phyloP scores from a whole-genome alignment of 1,139 yeast genomes.

The Hemisphaericaspora xylofermentans region DNA sequence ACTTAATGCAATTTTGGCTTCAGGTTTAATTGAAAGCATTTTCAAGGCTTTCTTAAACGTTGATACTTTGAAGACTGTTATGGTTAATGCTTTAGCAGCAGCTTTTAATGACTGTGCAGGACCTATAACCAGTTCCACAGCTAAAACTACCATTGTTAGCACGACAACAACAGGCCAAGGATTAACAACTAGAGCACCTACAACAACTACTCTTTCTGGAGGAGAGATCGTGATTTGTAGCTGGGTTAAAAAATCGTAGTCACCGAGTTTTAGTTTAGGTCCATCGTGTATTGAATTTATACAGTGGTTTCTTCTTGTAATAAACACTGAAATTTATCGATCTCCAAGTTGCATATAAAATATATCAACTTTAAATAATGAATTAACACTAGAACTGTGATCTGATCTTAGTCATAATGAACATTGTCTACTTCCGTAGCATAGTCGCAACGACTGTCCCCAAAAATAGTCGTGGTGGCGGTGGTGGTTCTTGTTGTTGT shows the following conservation, averaged over 20 bases:
- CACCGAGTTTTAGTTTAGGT: no score
- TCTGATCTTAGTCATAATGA: no score
- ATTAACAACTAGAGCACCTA: constrained; percentile 2
- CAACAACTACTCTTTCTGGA: not conserved
- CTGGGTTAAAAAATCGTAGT: not conserved
- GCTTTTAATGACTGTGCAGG: constrained; percentile 41
- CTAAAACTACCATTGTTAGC: constrained; percentile 8
- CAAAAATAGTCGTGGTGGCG: no score
- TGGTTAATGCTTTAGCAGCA: constrained; percentile 48
- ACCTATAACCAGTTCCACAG: constrained; percentile 17
- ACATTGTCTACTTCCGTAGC: no score
- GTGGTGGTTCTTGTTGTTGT: no score
- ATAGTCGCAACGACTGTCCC: no score
- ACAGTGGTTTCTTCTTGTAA: no score
- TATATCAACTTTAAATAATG: no score
- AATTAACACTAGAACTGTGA: no score
- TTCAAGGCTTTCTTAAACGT: constrained; percentile 42
- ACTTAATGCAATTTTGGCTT: constrained; percentile 31
- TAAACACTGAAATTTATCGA: no score
- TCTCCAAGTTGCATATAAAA: no score
- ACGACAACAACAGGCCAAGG: not conserved
- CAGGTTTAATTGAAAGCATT: constrained; percentile 42
- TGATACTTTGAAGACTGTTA: constrained; percentile 40
- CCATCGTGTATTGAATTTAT: no score
- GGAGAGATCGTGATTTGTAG: not conserved